These are phyloP conservation scores for Solanum etuberosum DNA, from an alignment of 257 asterid species.

Conservation along the genomic window DNA sequence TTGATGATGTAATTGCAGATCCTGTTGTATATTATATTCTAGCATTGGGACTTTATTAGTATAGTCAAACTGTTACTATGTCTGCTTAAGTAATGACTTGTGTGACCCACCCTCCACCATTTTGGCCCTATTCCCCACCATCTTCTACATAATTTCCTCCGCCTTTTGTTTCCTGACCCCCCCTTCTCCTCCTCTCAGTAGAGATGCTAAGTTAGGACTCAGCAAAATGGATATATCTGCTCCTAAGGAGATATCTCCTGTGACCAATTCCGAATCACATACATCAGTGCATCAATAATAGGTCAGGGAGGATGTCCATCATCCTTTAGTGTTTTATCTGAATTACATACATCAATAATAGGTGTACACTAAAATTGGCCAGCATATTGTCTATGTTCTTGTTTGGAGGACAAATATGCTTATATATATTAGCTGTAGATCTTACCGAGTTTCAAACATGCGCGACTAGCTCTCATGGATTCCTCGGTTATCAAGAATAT, in stretches of 20 bases:
- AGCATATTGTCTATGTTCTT: neutral
- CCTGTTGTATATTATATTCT: neutral
- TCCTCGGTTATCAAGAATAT: neutral
- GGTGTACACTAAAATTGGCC: neutral
- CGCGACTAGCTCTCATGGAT: neutral
- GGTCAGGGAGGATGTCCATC: neutral
- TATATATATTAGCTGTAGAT: neutral
- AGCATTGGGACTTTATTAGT: neutral
- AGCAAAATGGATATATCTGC: neutral
- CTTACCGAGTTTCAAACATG: neutral
- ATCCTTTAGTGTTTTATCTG: neutral
- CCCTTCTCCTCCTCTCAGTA: neutral
- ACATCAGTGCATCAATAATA: neutral
- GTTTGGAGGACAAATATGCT: neutral
- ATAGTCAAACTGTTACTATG: neutral
- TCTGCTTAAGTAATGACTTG: neutral
- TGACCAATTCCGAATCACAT: neutral
- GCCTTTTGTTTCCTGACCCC: neutral
- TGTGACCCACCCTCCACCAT: neutral
- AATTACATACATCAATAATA: neutral
- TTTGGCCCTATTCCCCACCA: neutral
- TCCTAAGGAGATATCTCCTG: neutral
- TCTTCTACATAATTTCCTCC: neutral
- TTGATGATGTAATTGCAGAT: constrained; percentile 62
- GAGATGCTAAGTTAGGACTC: neutral